Percentiles rank a stretch among this genome's conserved stretches.
Conservation (phyloP, 2,329 filamentous ascomycete genomes). For the Diplodia scrobiculata region DNA sequence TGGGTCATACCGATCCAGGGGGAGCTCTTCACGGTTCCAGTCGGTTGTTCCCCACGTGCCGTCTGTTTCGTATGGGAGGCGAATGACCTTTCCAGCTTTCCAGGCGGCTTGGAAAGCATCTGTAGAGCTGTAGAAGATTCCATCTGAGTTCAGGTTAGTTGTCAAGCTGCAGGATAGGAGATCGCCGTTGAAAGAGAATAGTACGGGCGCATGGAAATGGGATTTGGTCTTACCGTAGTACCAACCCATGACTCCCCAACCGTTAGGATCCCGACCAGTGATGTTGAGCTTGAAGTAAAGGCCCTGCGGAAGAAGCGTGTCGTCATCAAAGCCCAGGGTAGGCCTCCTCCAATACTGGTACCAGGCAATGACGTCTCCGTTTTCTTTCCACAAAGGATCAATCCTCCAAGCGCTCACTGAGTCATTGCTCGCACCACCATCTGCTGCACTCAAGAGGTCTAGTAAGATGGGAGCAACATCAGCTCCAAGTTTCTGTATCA, state of each 20-base stretch:
- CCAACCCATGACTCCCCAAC: conserved; percentile 58
- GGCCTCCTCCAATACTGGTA: conserved; percentile 50
- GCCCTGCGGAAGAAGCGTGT: conserved; percentile 52
- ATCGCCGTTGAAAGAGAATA: background rate
- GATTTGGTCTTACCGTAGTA: conserved; percentile 47
- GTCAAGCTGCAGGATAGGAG: background rate
- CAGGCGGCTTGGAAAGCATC: conserved; percentile 53
- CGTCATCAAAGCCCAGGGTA: conserved; percentile 47
- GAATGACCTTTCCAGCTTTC: conserved; percentile 32
- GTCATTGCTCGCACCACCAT: conserved; percentile 46
- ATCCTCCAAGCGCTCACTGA: conserved; percentile 45
- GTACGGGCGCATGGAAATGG: background rate
- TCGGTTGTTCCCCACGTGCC: conserved; percentile 53
- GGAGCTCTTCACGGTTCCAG: conserved; percentile 44
- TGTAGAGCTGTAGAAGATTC: conserved; percentile 56
- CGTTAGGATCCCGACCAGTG: conserved; percentile 54
- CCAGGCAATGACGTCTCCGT: conserved; percentile 52
- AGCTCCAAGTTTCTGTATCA: conserved; percentile 30
- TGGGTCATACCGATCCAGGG: conserved; percentile 57
- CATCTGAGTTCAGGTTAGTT: conserved; percentile 35
- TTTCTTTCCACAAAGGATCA: conserved; percentile 46
- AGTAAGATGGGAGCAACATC: background rate
- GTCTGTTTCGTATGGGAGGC: background rate
- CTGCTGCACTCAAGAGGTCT: conserved; percentile 43
- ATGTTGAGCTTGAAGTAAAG: conserved; percentile 51